Percentiles rank a stretch among this genome's conserved stretches.
These are phyloP conservation scores for Pezizomycotina sp. DNA, from an alignment of 2,329 filamentous ascomycete genomes.

Conservation along the genomic window DNA sequence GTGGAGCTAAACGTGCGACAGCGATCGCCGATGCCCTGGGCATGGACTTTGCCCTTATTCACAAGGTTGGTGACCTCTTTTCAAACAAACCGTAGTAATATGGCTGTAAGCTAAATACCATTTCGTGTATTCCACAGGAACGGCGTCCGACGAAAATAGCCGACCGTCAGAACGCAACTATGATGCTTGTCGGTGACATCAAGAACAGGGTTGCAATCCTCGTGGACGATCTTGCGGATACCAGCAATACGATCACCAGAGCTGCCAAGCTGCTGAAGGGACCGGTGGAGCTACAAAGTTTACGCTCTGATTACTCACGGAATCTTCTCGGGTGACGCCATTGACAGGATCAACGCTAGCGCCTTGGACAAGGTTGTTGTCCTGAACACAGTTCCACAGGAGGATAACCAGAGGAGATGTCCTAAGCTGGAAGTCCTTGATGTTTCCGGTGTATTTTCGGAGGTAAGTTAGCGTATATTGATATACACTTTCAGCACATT, in stretches of 20 bases:
- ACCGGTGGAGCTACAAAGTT: constrained; percentile 75
- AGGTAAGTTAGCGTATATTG: constrained; percentile 10
- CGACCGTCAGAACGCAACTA: constrained; percentile 44
- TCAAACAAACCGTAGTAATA: background rate
- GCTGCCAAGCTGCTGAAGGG: constrained; percentile 85
- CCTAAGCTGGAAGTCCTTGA: constrained; percentile 85
- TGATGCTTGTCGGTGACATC: constrained; percentile 89
- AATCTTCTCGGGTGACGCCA: constrained; percentile 85
- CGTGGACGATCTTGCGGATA: constrained; percentile 87
- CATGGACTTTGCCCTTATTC: constrained; percentile 92
- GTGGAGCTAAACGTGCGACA: constrained; percentile 88
- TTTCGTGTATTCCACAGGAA: constrained; percentile 18
- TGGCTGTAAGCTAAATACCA: background rate
- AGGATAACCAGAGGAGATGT: constrained; percentile 59
- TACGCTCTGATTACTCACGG: constrained; percentile 90
- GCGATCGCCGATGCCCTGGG: constrained; percentile 84
- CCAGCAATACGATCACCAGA: constrained; percentile 89
- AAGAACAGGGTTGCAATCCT: constrained; percentile 68
- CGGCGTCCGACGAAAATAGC: constrained; percentile 57
- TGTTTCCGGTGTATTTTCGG: constrained; percentile 39
- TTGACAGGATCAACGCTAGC: constrained; percentile 83
- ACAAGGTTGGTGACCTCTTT: constrained; percentile 53
- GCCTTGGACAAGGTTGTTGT: constrained; percentile 85
- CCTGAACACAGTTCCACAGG: constrained; percentile 86
- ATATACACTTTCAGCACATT: background rate